Conservation (phyloP, 306 rosid species). For the Cicer arietinum region DNA sequence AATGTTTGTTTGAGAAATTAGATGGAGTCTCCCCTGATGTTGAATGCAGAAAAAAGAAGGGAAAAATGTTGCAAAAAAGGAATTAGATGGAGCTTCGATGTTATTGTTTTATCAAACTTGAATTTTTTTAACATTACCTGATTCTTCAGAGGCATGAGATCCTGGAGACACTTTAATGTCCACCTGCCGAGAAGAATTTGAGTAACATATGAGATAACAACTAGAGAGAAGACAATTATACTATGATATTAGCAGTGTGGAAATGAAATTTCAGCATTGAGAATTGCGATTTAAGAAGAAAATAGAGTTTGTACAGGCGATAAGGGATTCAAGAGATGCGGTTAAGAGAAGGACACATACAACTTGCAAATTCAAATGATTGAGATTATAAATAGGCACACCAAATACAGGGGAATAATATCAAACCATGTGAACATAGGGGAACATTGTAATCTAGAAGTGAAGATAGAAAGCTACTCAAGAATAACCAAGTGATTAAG, state of each 20-base stretch:
- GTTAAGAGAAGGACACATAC: not conserved
- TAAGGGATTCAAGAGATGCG: conserved; percentile 18
- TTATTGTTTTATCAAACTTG: not conserved
- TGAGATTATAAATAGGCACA: not conserved
- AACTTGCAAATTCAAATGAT: conserved; percentile 20
- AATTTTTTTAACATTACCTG: conserved; percentile 60
- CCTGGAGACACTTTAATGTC: conserved; percentile 96
- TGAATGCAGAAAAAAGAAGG: not conserved
- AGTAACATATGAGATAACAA: conserved; percentile 33
- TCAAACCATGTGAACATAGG: conserved; percentile 14
- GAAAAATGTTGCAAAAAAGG: not conserved
- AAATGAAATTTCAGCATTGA: conserved; percentile 17
- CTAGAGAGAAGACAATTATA: conserved; percentile 21
- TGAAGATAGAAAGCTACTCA: too few relatives aligned
- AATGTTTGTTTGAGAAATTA: not conserved
- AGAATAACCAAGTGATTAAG: too few relatives aligned
- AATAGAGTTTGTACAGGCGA: conserved; percentile 17
- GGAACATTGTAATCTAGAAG: too few relatives aligned
- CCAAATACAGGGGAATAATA: not conserved
- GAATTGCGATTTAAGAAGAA: conserved; percentile 1
- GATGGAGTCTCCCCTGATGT: not conserved
- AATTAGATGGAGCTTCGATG: not conserved
- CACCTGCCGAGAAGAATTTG: conserved; percentile 64
- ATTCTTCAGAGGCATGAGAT: conserved; percentile 92
- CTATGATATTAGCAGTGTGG: conserved; percentile 11